Conservation (phyloP, 2,329 filamentous ascomycete genomes). For the Colletotrichum endophyticum region DNA sequence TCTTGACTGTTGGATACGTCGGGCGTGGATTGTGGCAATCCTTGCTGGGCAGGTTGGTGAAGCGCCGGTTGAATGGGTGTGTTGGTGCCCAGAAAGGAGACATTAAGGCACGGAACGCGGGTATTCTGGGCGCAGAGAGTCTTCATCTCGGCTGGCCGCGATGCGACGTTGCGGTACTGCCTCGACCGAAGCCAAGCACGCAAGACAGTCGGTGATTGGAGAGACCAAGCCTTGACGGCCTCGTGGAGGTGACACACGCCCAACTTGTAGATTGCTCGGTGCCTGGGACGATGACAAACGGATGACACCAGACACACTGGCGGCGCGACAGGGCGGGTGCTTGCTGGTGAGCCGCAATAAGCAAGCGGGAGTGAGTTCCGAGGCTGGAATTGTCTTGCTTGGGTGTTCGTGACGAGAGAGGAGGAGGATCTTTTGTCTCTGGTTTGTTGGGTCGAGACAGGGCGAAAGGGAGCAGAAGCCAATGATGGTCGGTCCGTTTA, state of each 20-base stretch:
- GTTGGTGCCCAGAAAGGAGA: background rate
- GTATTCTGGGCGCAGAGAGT: background rate
- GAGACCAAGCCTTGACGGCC: background rate
- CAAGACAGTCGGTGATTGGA: background rate
- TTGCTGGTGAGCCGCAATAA: slow-evolving; percentile 5
- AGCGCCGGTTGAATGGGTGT: background rate
- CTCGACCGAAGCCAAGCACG: slow-evolving; percentile 1
- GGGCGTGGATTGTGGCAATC: background rate
- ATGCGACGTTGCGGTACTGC: slow-evolving; percentile 13
- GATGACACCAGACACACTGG: background rate
- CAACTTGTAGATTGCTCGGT: background rate
- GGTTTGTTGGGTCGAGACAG: background rate
- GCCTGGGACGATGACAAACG: background rate
- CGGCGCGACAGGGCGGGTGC: background rate
- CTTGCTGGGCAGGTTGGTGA: background rate
- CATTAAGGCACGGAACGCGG: background rate
- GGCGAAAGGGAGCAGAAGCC: background rate
- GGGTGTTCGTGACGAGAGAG: background rate
- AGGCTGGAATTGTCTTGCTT: background rate
- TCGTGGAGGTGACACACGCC: background rate
- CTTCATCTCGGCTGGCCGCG: slow-evolving; percentile 6
- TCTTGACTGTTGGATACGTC: too few relatives aligned
- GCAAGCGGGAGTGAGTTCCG: slow-evolving; percentile 3
- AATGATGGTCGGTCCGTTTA: background rate
- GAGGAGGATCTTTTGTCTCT: background rate